Evolutionary conservation across 2,329 filamentous ascomycete genomes (phyloP).

Genomic region (Paraphaeosphaeria minitans): DNA sequence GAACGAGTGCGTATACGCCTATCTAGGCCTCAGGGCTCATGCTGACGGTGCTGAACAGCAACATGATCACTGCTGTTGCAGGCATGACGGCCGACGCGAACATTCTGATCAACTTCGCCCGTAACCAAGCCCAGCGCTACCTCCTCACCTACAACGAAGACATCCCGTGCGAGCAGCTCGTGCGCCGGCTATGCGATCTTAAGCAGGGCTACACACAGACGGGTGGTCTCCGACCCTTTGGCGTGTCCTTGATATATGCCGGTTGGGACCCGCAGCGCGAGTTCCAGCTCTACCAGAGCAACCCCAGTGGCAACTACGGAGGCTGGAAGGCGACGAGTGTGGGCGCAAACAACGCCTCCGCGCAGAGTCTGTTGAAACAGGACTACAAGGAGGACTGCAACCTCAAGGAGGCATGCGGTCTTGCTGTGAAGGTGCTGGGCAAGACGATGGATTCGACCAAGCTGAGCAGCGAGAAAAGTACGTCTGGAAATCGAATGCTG

Average conservation of each 20-base stretch:
- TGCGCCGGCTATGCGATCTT: conserved; percentile 92
- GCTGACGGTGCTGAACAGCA: conserved; percentile 61
- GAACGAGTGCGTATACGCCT: conserved; percentile 74
- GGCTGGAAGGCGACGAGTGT: conserved; percentile 99
- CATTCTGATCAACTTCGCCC: conserved; percentile 99
- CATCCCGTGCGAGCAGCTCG: conserved; percentile 98
- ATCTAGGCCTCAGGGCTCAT: neutral
- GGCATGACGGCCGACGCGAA: conserved; percentile 99
- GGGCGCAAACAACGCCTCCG: conserved; percentile 96
- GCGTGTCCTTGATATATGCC: conserved; percentile 99
- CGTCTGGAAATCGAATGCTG: conserved; percentile 46
- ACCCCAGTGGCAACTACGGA: conserved; percentile 97
- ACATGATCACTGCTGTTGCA: conserved; percentile 99
- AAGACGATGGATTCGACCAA: conserved; percentile 99
- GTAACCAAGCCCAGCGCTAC: conserved; percentile 94
- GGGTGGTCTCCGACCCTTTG: conserved; percentile 95
- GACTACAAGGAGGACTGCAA: conserved; percentile 99
- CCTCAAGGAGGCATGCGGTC: conserved; percentile 92
- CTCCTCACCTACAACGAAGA: conserved; percentile 99
- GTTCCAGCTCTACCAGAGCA: conserved; percentile 99
- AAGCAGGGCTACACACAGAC: conserved; percentile 99
- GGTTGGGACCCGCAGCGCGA: conserved; percentile 95
- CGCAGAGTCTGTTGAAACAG: conserved; percentile 96
- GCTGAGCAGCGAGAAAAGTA: conserved; percentile 98
- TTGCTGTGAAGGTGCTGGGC: conserved; percentile 98